These are phyloP conservation scores for Melastoma candidum DNA, from an alignment of 441 rosid genomes.

Conservation along the genomic window DNA sequence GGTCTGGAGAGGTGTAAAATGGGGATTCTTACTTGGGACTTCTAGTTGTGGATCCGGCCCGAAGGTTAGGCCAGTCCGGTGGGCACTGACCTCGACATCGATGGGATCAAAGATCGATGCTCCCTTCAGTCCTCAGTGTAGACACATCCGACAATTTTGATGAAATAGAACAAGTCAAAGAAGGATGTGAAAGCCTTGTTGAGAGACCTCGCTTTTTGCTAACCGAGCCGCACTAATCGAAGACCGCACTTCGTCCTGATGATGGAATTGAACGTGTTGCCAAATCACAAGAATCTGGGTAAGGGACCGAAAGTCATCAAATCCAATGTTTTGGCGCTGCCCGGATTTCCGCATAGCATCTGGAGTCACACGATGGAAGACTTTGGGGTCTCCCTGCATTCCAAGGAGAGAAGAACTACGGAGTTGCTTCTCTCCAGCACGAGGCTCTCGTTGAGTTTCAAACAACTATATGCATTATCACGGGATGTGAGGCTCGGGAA, in stretches of 20 bases:
- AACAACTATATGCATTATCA: conserved; percentile 40
- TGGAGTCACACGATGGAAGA: conserved; percentile 54
- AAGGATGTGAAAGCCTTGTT: conserved; percentile 38
- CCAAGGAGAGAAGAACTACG: conserved; percentile 36
- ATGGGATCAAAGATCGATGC: conserved; percentile 40
- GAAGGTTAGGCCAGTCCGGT: conserved; percentile 57
- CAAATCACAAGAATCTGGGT: conserved; percentile 51
- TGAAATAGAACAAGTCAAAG: conserved; percentile 46
- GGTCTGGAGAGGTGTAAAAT: conserved; percentile 56
- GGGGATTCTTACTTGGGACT: conserved; percentile 78
- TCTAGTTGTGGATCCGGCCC: conserved; percentile 43
- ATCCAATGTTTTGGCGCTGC: conserved; percentile 52
- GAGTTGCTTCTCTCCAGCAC: conserved; percentile 26
- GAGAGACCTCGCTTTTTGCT: conserved; percentile 54
- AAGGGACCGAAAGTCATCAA: conserved; percentile 43
- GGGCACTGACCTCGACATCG: conserved; percentile 52
- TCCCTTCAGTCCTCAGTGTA: conserved; percentile 33
- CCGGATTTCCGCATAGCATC: conserved; percentile 68
- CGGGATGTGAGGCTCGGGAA: conserved; percentile 44
- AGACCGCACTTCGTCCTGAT: conserved; percentile 45
- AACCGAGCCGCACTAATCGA: conserved; percentile 70
- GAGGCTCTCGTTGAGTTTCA: conserved; percentile 37
- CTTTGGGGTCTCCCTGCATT: conserved; percentile 69
- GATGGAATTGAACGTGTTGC: conserved; percentile 40
- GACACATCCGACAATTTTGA: conserved; percentile 61